Base-by-base conservation (phyloP, 2,329 filamentous ascomycete genomes). In the Verticillium nubilum region DNA sequence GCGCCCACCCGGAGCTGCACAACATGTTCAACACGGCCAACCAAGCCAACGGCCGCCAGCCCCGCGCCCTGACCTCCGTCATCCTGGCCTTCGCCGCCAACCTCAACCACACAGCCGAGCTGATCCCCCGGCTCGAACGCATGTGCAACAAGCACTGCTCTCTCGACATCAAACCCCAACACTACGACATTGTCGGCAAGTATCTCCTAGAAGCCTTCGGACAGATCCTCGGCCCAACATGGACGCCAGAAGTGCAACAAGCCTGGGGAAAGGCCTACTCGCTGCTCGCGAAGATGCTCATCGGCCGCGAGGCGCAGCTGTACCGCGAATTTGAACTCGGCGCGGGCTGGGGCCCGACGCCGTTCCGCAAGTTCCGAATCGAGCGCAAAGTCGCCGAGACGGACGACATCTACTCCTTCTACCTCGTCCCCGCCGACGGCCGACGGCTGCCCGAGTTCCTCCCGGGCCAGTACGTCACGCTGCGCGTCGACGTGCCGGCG, bases 181-280 rank as follows among this genome's bases (percentile, higher is more conserved):
- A 91, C 63, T 92, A 92, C 72, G 78, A 80, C 33, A 82, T 91
- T 52, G 88, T 92, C 3, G 89, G 86, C 59, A 84, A 84, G 67
- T 86, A 89, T 68, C 79, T 92, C 13, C 78, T 92, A 52, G 78
- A 80, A 27, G 86, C 89, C 1, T 89, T 92, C 74, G 80, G 78
- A 26, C 78, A 84, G 52, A 83, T 92, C 0, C 81, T 92, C 1
- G 88, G 88, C 4, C 79, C 80, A 1, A 83, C 82, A 25, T 57
- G 56, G 56, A 91, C 88, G 1, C 76, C 81, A 0, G 82, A 87
- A 23, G 80, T 89, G 29, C 78, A 84, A 58, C 79, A 83, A 13
- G 89, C 89, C 9, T 92, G 89, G 89, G 80, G 74, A 5, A 83
- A 84, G 57, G 89, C 89, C 1, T 92, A 92, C 74, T 86, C 83